phyloP scores from a whole-genome alignment of 225 moss, liverwort and hornwort genomes.

The Bryum argenteum region DNA sequence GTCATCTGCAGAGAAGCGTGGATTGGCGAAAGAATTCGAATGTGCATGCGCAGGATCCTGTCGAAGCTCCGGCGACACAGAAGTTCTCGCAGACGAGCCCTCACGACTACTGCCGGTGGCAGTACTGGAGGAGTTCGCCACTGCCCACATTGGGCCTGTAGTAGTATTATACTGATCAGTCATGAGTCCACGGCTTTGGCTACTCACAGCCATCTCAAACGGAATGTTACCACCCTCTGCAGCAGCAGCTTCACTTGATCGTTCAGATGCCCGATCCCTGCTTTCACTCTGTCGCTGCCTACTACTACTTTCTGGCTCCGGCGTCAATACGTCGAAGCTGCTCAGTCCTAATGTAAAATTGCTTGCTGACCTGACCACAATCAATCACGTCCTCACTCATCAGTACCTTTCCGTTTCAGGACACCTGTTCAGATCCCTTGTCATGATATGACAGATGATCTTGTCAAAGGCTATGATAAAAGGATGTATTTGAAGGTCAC shows the following conservation, averaged over 20 bases:
- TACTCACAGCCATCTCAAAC: constrained; percentile 27
- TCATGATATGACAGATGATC: too few relatives aligned
- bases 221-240: too few relatives aligned
- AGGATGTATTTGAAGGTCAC: too few relatives aligned
- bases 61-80: constrained; percentile 25
- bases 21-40: constrained; percentile 12
- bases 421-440: too few relatives aligned
- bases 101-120: constrained; percentile 29
- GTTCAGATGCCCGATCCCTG: too few relatives aligned
- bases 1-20: constrained; percentile 20
- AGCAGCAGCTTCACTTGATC: too few relatives aligned
- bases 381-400: not conserved
- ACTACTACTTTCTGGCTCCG: constrained; percentile 1
- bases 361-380: constrained; percentile 19
- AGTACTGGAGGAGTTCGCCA: constrained; percentile 25
- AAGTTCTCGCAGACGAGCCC: constrained; percentile 19
- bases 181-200: constrained; percentile 23
- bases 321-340: constrained; percentile 9
- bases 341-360: not conserved
- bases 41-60: constrained; percentile 23
- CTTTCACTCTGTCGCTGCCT: constrained; percentile 9
- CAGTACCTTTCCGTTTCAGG: too few relatives aligned
- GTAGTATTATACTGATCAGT: constrained; percentile 23
- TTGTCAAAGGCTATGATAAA: too few relatives aligned
- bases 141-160: constrained; percentile 17